A percentile compares a stretch with the other conserved stretches of the same genome.
Evolutionary conservation across 345 rosid species (phyloP).

Genomic region (Citrus inodora): DNA sequence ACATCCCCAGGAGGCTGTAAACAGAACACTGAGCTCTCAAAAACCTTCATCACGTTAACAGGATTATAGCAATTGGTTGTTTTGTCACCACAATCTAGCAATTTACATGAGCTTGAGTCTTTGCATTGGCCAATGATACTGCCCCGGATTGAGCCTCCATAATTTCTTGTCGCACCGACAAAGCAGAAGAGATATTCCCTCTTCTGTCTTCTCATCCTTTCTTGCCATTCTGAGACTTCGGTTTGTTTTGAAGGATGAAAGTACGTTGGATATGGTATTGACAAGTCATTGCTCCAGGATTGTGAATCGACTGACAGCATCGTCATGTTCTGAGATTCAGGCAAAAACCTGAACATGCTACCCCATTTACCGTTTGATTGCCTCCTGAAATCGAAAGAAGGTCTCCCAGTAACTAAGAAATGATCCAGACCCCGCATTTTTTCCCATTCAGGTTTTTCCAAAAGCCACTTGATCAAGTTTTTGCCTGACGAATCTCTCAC

Average conservation of each 20-base stretch:
- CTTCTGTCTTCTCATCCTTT: constrained; percentile 19
- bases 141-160: not conserved
- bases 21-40: constrained; percentile 21
- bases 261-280: constrained; percentile 45
- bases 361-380: constrained; percentile 31
- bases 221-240: constrained; percentile 39
- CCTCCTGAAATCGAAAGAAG: constrained; percentile 37
- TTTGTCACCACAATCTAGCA: constrained; percentile 11
- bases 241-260: constrained; percentile 37
- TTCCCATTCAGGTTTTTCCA: constrained; percentile 36
- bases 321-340: constrained; percentile 32
- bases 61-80: constrained; percentile 16
- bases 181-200: constrained; percentile 34
- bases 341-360: constrained; percentile 35
- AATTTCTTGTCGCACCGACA: constrained; percentile 34
- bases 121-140: constrained; percentile 19
- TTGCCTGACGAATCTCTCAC: constrained; percentile 32
- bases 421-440: constrained; percentile 41
- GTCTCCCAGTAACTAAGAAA: constrained; percentile 45
- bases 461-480: constrained; percentile 34
- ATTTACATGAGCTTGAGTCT: constrained; percentile 16
- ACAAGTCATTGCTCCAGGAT: constrained; percentile 26
- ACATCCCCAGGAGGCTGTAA: constrained; percentile 32
- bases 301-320: constrained; percentile 42
- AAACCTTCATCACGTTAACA: constrained; percentile 3